phyloP scores from a whole-genome alignment of 2,329 filamentous ascomycete genomes.

The Fusarium palustre region DNA sequence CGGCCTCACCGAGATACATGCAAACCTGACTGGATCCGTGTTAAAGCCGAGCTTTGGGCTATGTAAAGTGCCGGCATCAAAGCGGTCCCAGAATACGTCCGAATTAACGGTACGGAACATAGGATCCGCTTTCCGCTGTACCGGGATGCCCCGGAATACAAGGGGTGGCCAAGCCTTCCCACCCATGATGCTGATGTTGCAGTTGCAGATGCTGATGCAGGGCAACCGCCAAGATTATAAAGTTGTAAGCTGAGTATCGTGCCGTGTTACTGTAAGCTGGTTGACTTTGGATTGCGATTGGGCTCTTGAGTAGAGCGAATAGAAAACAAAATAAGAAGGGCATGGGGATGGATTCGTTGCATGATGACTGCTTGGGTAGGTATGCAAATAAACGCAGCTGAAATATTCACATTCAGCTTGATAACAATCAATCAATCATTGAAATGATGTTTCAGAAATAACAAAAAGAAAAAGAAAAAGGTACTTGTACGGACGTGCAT shows the following conservation, averaged over 20 bases:
- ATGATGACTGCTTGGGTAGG: not conserved
- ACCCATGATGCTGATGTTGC: conserved; percentile 5
- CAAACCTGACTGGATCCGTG: not conserved
- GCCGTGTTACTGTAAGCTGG: not conserved
- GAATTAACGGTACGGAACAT: conserved; percentile 34
- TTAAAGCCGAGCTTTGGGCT: conserved; percentile 5
- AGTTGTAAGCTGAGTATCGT: conserved; percentile 10
- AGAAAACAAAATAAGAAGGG: not conserved
- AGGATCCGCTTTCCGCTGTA: conserved; percentile 27
- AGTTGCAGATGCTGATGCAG: conserved; percentile 24
- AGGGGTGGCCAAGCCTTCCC: conserved; percentile 10
- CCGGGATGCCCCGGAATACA: conserved; percentile 39
- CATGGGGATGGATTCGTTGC: not conserved
- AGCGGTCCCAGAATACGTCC: conserved; percentile 23
- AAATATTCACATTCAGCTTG: not conserved
- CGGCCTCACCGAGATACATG: conserved; percentile 22
- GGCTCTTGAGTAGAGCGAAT: not conserved
- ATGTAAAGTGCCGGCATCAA: conserved; percentile 17
- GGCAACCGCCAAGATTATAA: conserved; percentile 20
- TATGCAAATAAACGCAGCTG: not conserved
- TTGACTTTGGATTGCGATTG: not conserved
- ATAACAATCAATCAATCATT: conserved; percentile 1
- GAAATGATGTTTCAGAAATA: not conserved
- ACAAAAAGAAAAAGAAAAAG: not conserved
- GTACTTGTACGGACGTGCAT: conserved; percentile 2